phyloP scores from a whole-genome alignment of 176 grass and related monocot genomes.

The Oryza glumipatula region DNA sequence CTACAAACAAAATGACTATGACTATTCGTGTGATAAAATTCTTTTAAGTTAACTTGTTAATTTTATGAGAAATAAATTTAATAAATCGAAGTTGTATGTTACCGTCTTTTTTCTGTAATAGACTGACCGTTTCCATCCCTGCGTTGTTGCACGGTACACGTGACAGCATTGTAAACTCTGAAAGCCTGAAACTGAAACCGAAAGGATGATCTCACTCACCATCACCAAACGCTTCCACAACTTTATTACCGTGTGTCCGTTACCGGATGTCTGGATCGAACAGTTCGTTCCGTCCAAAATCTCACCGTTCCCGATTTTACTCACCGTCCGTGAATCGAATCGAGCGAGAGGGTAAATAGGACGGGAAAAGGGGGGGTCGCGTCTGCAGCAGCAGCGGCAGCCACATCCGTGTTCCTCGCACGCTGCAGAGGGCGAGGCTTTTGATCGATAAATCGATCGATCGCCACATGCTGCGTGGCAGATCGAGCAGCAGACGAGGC shows the following conservation, averaged over 20 bases:
- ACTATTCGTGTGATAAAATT: no score
- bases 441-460: not conserved
- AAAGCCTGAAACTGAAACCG: not conserved
- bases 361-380: no score
- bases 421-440: not conserved
- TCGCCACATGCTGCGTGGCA: not conserved
- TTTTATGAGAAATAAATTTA: no score
- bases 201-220: not conserved
- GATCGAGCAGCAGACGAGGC: no score
- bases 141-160: no score
- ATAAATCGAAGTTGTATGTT: no score
- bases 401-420: not conserved
- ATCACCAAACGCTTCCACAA: not conserved
- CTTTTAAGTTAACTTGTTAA: no score
- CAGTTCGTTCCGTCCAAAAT: not conserved
- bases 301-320: not conserved
- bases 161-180: not conserved
- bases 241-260: not conserved
- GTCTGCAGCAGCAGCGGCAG: not conserved
- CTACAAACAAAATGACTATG: no score
- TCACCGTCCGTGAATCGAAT: not conserved
- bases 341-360: not conserved
- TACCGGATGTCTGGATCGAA: not conserved
- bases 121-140: no score
- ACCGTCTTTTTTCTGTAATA: no score